A percentile compares a stretch with the other conserved stretches of the same genome.
Conservation (phyloP, 371 early-diverging fungal species). For the Mucor velutinosus region DNA sequence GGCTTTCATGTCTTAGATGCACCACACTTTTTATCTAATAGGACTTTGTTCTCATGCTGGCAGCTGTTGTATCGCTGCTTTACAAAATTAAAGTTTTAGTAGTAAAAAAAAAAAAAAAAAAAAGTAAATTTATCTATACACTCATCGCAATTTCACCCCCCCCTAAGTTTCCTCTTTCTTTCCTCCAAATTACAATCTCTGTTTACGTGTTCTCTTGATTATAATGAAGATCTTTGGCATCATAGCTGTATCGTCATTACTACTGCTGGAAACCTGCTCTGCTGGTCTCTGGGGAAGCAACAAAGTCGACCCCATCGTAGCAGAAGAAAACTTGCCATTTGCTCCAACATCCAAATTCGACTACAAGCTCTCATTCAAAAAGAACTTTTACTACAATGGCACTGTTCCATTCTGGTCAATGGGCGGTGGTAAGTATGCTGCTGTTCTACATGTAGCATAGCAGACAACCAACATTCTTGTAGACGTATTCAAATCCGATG, state of each 20-base stretch:
- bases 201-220: neutral
- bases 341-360: slow-evolving; percentile 52
- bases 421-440: slow-evolving; percentile 49
- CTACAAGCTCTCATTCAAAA: slow-evolving; percentile 68
- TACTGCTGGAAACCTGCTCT: slow-evolving; percentile 18
- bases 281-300: slow-evolving; percentile 28
- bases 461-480: neutral
- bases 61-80: neutral
- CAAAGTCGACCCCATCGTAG: slow-evolving; percentile 19
- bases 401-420: slow-evolving; percentile 61
- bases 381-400: slow-evolving; percentile 60
- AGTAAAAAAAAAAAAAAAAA: neutral
- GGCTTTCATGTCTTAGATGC: neutral
- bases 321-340: slow-evolving; percentile 16
- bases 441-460: neutral
- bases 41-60: neutral
- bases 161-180: neutral
- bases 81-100: neutral
- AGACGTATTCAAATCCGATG: slow-evolving; percentile 60
- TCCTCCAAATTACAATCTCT: neutral
- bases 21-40: neutral
- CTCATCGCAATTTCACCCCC: neutral
- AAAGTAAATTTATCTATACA: neutral
- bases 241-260: neutral
- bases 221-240: slow-evolving; percentile 11